Evolutionary conservation across 345 rosid species (phyloP).

Genomic region (Kandelia obovata): DNA sequence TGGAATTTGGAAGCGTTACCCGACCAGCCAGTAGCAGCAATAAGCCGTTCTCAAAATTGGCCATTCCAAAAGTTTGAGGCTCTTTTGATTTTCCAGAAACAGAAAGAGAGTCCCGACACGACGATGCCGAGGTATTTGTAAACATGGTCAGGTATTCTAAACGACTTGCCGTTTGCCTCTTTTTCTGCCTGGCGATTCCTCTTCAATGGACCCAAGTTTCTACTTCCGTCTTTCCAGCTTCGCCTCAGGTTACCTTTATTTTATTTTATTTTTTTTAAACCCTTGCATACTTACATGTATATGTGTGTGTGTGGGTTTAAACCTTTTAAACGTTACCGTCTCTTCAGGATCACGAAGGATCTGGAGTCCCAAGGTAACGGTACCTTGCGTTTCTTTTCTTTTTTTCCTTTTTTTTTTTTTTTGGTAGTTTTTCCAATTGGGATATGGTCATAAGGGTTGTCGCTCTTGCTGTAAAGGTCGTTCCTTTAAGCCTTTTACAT

Average conservation of each 20-base stretch:
- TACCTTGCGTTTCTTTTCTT: background rate
- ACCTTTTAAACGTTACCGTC: background rate
- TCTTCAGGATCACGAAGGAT: slow-evolving; percentile 40
- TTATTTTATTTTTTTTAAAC: background rate
- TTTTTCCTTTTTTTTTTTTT: no score
- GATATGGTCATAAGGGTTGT: background rate
- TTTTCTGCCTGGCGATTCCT: slow-evolving; percentile 17
- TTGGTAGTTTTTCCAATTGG: background rate
- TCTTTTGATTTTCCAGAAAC: background rate
- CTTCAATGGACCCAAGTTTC: slow-evolving; percentile 2
- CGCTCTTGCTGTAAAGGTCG: background rate
- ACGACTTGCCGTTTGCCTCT: slow-evolving; percentile 17
- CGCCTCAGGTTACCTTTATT: slow-evolving; percentile 42
- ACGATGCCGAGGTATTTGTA: slow-evolving; percentile 10
- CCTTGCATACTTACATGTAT: slow-evolving; percentile 26
- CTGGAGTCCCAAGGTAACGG: slow-evolving; percentile 41
- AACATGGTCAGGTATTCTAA: slow-evolving; percentile 15
- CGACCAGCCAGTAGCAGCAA: no score
- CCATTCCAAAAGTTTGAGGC: background rate
- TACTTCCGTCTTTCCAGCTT: slow-evolving; percentile 25
- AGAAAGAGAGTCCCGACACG: background rate
- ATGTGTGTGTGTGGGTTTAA: background rate
- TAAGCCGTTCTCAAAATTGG: no score
- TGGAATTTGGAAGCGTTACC: no score
- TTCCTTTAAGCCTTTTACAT: background rate